Evolutionary conservation across 371 early-diverging fungal genomes (phyloP), one percentile per base, ranked within the genome.

Genomic region (Mortierella sp.): DNA sequence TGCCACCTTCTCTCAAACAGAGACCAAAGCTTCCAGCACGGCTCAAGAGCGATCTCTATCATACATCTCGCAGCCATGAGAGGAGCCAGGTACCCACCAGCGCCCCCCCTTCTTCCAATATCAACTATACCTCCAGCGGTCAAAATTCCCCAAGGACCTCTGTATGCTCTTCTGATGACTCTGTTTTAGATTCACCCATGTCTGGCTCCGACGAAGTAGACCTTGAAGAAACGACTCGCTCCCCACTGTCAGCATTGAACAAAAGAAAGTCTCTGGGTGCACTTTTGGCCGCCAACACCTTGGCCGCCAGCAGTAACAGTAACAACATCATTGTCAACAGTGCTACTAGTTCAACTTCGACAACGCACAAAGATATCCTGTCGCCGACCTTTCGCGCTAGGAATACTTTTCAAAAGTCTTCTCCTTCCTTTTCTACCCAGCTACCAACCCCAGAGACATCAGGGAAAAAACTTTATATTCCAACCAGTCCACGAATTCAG

Each of bases 231-330:
- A 39, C 57, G 20, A 37, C 64, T 61, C 62, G 70, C 35, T 81
- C 83, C 8, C 83, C 83, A 0, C 64, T 81, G 12, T 81, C 83
- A 20, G 83, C 83, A 11, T 60, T 81, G 63, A 76, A 76, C 68
- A 81, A 81, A 59, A 55, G 83, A 57, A 81, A 81, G 62, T 81
- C 83, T 3, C 62, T 81, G n/a, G 83, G 83, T n/a, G 83, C 83
- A 5, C 83, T 81, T 32, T 63, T 81, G 59, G 83, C 83, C 35
- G 83, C 83, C 64, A 81, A 81, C 66, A 81, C 83, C 10, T 67
- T 81, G 20, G 83, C 83, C 12, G 83, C 73, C 18, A 76, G 74
- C 51, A 73, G 63, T 62, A 81, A 60, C 70, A 75, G 30, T 61
- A 81, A 69, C 57, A 72, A 45, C 47, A 72, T 72, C 47, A 72